Evolutionary conservation across 768 basidiomycete genomes (phyloP).

Genomic region (Pholiota conissans): DNA sequence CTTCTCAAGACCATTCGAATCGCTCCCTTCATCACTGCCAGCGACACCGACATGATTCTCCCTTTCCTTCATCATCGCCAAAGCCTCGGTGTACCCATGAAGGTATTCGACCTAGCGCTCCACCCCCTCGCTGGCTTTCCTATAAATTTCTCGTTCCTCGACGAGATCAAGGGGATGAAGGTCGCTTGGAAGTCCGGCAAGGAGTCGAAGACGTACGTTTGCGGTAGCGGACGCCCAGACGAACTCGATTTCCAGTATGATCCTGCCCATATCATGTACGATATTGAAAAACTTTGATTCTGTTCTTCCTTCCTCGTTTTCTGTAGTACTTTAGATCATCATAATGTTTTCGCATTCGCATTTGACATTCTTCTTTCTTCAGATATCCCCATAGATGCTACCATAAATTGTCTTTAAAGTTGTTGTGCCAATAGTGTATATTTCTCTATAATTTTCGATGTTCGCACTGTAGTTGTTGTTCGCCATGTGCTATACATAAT

Average conservation of each 20-base stretch:
- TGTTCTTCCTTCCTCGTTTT: no score
- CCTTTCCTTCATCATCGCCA: conserved; percentile 3
- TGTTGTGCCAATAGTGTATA: no score
- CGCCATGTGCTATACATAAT: no score
- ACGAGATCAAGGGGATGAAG: neutral
- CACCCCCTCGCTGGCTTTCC: conserved; percentile 4
- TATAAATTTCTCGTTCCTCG: neutral
- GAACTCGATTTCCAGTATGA: conserved; percentile 6
- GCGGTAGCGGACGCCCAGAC: conserved; percentile 1
- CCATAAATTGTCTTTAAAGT: no score
- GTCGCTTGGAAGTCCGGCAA: neutral
- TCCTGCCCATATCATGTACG: conserved; percentile 1
- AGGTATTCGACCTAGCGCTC: neutral
- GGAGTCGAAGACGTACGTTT: neutral
- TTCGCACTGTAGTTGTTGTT: no score
- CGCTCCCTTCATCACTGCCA: neutral
- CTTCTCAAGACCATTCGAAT: neutral
- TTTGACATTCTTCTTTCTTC: no score
- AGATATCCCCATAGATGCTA: no score
- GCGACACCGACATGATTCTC: neutral
- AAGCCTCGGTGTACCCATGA: neutral
- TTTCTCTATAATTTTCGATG: no score
- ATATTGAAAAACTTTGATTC: neutral
- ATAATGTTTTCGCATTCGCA: neutral
- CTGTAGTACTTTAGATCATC: neutral